phyloP scores from a whole-genome alignment of 1,284 basidiomycete genomes.

The Irpex sp. region DNA sequence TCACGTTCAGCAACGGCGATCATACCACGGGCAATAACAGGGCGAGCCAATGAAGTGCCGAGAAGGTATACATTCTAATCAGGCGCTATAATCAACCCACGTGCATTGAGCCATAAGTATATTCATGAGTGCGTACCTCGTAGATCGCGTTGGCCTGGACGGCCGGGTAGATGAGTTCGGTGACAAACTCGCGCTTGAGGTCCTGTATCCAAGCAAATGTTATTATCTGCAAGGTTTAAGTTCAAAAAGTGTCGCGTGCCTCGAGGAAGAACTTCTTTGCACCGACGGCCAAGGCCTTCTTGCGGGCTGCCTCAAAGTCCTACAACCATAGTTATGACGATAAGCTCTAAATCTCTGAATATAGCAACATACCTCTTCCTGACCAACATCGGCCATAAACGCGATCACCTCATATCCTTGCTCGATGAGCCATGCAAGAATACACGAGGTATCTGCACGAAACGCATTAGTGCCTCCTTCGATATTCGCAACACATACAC shows the following conservation, averaged over 20 bases:
- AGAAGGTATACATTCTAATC: constrained; percentile 92
- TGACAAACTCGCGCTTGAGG: constrained; percentile 93
- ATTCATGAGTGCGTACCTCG: constrained; percentile 56
- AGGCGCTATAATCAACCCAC: constrained; percentile 1
- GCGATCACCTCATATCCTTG: constrained; percentile 96
- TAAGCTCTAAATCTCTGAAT: not conserved
- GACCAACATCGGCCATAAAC: constrained; percentile 99
- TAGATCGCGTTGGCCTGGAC: constrained; percentile 99
- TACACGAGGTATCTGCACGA: constrained; percentile 86
- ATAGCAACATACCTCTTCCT: constrained; percentile 75
- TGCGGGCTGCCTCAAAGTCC: constrained; percentile 93
- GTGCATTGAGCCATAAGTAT: not conserved
- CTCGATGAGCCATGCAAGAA: constrained; percentile 96
- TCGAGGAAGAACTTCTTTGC: constrained; percentile 95
- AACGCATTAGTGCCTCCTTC: not conserved
- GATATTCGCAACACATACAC: not conserved
- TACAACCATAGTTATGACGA: constrained; percentile 26
- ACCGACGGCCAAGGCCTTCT: constrained; percentile 90
- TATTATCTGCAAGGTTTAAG: not conserved
- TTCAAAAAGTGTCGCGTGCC: constrained; percentile 36
- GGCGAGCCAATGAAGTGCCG: constrained; percentile 95
- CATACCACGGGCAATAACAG: constrained; percentile 99
- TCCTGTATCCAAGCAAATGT: constrained; percentile 50
- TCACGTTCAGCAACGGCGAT: constrained; percentile 90
- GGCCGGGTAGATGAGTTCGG: constrained; percentile 96